These are phyloP conservation scores for Haplosporangium sp. DNA, from an alignment of 371 early-diverging fungal genomes.

Conservation along the genomic window DNA sequence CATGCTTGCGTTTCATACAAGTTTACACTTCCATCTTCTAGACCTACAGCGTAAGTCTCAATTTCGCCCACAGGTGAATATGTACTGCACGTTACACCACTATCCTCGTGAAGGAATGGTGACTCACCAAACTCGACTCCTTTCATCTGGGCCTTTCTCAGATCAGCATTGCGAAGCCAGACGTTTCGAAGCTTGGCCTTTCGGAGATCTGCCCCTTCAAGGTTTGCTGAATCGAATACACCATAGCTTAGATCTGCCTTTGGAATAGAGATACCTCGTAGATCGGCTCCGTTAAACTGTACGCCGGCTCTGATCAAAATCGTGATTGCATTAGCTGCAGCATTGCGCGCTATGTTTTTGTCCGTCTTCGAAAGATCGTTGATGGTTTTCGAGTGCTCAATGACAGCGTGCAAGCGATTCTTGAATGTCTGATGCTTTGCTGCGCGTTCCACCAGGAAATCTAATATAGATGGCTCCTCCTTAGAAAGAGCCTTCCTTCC, in stretches of 20 bases:
- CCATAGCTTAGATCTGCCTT: constrained; percentile 14
- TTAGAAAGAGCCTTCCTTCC: neutral
- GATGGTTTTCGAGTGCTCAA: constrained; percentile 12
- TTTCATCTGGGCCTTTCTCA: constrained; percentile 4
- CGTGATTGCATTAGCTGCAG: constrained; percentile 20
- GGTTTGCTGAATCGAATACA: constrained; percentile 7
- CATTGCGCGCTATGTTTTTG: neutral
- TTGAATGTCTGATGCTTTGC: neutral
- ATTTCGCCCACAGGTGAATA: constrained; percentile 8
- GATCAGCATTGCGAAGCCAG: constrained; percentile 19
- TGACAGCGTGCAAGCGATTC: neutral
- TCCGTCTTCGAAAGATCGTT: constrained; percentile 12
- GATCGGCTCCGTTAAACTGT: constrained; percentile 11
- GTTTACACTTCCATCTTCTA: neutral
- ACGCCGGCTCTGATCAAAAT: constrained; percentile 16
- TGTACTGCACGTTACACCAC: neutral
- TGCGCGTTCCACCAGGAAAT: constrained; percentile 18
- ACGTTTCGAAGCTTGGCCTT: constrained; percentile 3
- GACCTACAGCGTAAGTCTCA: constrained; percentile 2
- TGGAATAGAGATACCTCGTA: constrained; percentile 9
- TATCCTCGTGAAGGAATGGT: constrained; percentile 4
- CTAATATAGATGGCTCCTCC: constrained; percentile 10
- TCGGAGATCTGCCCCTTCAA: constrained; percentile 10
- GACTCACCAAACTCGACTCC: constrained; percentile 13
- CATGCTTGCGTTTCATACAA: neutral